phyloP scores from a whole-genome alignment of 768 basidiomycete genomes.

The Tephrocybe sp. region DNA sequence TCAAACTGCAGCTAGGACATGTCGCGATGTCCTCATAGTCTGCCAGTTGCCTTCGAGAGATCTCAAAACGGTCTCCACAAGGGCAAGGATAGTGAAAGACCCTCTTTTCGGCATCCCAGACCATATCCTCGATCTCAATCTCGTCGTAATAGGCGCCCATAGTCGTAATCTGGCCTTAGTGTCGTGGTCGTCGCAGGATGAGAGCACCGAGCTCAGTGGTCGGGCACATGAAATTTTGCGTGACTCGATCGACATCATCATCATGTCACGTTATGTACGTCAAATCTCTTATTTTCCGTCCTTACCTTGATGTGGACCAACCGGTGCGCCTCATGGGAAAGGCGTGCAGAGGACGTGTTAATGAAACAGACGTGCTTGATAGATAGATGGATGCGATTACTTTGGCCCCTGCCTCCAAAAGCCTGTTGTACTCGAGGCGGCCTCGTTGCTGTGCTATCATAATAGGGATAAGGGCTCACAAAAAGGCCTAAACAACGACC shows the following conservation, averaged over 20 bases:
- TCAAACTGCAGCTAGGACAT: slow-evolving; percentile 93
- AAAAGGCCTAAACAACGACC: slow-evolving; percentile 3
- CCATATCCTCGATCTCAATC: slow-evolving; percentile 96
- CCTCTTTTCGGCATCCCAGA: slow-evolving; percentile 77
- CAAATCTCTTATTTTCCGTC: not conserved
- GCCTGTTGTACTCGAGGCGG: slow-evolving; percentile 14
- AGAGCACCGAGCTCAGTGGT: slow-evolving; percentile 3
- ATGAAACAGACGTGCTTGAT: slow-evolving; percentile 12
- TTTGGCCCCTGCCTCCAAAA: slow-evolving; percentile 5
- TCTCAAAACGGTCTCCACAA: slow-evolving; percentile 98
- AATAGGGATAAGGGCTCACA: slow-evolving; percentile 9
- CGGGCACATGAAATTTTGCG: slow-evolving; percentile 20
- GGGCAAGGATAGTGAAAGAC: slow-evolving; percentile 98
- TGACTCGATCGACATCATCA: slow-evolving; percentile 16
- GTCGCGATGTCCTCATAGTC: slow-evolving; percentile 93
- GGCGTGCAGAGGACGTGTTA: slow-evolving; percentile 13
- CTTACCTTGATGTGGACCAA: not conserved
- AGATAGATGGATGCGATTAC: slow-evolving; percentile 11
- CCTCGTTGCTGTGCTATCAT: slow-evolving; percentile 18
- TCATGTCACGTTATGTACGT: slow-evolving; percentile 5
- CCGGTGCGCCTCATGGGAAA: slow-evolving; percentile 20
- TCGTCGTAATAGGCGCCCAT: slow-evolving; percentile 96
- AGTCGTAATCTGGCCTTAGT: not conserved
- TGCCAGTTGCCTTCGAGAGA: slow-evolving; percentile 79
- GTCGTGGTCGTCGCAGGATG: slow-evolving; percentile 9